Conservation (phyloP, 1,139 yeast genomes). For the Scheffersomyces insectosa region DNA sequence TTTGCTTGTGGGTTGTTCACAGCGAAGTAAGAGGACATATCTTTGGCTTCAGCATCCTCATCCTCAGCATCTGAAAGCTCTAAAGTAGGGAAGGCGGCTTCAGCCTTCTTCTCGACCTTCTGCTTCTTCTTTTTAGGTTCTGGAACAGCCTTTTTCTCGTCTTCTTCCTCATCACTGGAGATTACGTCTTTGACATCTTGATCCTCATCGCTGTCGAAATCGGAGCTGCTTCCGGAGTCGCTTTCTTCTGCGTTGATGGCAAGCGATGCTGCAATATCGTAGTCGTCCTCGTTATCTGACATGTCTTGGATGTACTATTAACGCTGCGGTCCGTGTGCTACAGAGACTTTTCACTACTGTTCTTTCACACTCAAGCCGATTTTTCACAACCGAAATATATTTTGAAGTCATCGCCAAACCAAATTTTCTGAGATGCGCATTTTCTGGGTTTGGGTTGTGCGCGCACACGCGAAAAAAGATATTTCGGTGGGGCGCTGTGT, state of each 20-base stretch:
- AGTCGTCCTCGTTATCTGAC: constrained; percentile 59
- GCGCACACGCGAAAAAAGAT: too few relatives aligned
- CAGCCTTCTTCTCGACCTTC: constrained; percentile 16
- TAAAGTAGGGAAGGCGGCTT: constrained; percentile 55
- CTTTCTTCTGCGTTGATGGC: constrained; percentile 46
- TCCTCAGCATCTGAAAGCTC: constrained; percentile 70
- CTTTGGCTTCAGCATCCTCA: constrained; percentile 37
- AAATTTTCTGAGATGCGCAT: too few relatives aligned
- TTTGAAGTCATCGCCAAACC: too few relatives aligned
- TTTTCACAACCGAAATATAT: too few relatives aligned
- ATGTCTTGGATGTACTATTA: constrained; percentile 12
- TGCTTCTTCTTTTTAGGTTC: constrained; percentile 17
- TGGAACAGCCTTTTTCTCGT: constrained; percentile 18
- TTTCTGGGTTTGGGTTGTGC: too few relatives aligned
- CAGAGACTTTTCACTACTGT: too few relatives aligned
- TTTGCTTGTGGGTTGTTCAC: constrained; percentile 48
- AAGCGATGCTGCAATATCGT: constrained; percentile 67
- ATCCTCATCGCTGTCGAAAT: constrained; percentile 29
- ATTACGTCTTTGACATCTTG: constrained; percentile 61
- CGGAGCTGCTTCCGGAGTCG: constrained; percentile 41
- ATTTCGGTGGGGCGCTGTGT: too few relatives aligned
- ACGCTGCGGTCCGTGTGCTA: too few relatives aligned
- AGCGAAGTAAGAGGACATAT: constrained; percentile 40
- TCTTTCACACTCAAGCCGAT: too few relatives aligned
- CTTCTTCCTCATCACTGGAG: constrained; percentile 49